Percentiles rank a stretch among this genome's conserved stretches.
phyloP scores from a whole-genome alignment of 2,329 filamentous ascomycete species.

The Colletotrichum tropicale region DNA sequence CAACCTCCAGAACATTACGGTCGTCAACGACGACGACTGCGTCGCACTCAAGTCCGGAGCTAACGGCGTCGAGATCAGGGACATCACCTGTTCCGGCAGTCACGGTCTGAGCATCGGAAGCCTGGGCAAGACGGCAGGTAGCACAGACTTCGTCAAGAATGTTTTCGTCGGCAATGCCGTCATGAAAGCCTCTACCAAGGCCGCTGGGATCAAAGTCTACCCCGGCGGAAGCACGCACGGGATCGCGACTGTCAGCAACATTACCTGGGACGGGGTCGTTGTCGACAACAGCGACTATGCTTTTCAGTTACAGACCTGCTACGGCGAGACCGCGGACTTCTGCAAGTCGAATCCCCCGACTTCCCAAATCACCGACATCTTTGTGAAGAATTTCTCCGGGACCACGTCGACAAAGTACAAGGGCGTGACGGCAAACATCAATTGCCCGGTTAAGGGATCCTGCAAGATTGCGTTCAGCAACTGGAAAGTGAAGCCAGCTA shows the following conservation, averaged over 20 bases:
- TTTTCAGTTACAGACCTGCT: constrained; percentile 50
- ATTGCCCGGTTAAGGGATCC: constrained; percentile 39
- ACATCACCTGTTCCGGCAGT: constrained; percentile 47
- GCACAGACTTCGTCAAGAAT: constrained; percentile 44
- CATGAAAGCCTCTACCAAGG: constrained; percentile 48
- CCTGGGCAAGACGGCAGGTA: constrained; percentile 36
- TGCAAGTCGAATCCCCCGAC: constrained; percentile 37
- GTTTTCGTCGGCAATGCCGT: constrained; percentile 41
- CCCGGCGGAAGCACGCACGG: constrained; percentile 40
- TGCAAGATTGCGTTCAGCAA: constrained; percentile 37
- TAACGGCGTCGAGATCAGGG: constrained; percentile 40
- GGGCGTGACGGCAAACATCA: constrained; percentile 36
- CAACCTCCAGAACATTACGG: constrained; percentile 34
- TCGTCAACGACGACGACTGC: constrained; percentile 48
- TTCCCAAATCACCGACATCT: constrained; percentile 35
- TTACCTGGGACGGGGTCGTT: constrained; percentile 40
- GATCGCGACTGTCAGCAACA: constrained; percentile 41
- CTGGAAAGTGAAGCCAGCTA: constrained; percentile 32
- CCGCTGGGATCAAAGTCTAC: constrained; percentile 50
- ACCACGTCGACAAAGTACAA: constrained; percentile 40
- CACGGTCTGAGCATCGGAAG: constrained; percentile 52
- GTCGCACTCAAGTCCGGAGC: constrained; percentile 46
- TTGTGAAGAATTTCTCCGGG: constrained; percentile 40
- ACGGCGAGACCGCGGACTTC: constrained; percentile 37
- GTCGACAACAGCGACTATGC: constrained; percentile 45